Percentiles rank a stretch among this genome's conserved stretches.
These are phyloP conservation scores for Lentinula lateritia DNA, from an alignment of 768 basidiomycete species.

Conservation along the genomic window DNA sequence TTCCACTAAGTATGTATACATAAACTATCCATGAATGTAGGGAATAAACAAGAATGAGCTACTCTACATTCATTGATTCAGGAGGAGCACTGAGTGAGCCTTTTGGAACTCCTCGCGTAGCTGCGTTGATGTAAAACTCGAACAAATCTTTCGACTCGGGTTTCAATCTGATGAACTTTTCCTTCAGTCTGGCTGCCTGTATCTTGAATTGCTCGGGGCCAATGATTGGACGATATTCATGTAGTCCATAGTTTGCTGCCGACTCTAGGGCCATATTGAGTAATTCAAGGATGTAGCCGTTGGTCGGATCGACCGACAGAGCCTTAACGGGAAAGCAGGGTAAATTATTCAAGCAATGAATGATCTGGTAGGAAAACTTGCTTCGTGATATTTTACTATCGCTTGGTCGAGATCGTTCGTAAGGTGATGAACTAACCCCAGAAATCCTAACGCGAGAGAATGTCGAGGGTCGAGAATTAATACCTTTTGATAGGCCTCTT, in stretches of 20 bases:
- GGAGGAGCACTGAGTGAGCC: not conserved
- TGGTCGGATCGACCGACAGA: slow-evolving; percentile 77
- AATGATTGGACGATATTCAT: not conserved
- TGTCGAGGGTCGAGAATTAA: slow-evolving; percentile 85
- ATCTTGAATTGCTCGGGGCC: not conserved
- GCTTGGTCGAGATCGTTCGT: slow-evolving; percentile 70
- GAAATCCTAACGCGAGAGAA: slow-evolving; percentile 73
- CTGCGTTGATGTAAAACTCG: slow-evolving; percentile 3
- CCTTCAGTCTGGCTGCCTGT: slow-evolving; percentile 2
- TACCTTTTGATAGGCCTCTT: slow-evolving; percentile 68
- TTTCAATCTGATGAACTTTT: slow-evolving; percentile 1
- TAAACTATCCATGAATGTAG: too few species aligned
- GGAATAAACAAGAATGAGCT: not conserved
- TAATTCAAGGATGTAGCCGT: slow-evolving; percentile 74
- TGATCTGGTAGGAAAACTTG: slow-evolving; percentile 24
- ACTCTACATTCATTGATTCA: not conserved
- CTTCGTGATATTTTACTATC: slow-evolving; percentile 91
- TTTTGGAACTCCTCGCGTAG: not conserved
- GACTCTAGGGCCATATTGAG: slow-evolving; percentile 74
- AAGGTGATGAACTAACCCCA: slow-evolving; percentile 86
- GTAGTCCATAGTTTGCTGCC: slow-evolving; percentile 2
- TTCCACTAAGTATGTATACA: too few species aligned
- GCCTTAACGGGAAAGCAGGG: slow-evolving; percentile 37
- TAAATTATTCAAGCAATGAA: not conserved
- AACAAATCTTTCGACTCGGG: slow-evolving; percentile 1